Conservation (phyloP, 2,329 filamentous ascomycete species). For the Epichloe hybrida region DNA sequence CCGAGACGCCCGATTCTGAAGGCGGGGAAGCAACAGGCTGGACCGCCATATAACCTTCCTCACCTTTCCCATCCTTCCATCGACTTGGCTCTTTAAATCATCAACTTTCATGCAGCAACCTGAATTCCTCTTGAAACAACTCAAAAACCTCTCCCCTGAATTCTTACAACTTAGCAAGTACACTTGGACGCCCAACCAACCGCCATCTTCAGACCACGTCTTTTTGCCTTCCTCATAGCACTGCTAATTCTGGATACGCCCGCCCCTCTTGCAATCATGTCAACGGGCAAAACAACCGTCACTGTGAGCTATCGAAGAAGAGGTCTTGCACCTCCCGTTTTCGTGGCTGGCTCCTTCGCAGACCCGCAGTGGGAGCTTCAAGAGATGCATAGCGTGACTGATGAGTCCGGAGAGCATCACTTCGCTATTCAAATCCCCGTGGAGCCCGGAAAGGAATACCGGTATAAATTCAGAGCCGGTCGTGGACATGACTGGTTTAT, state of each 20-base stretch:
- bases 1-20: background rate
- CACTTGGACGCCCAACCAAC: no score
- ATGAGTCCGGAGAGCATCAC: constrained; percentile 37
- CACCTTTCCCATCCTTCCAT: background rate
- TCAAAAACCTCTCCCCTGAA: no score
- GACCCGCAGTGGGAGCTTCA: constrained; percentile 51
- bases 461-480: constrained; percentile 64
- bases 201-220: no score
- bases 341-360: constrained; percentile 57
- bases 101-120: background rate
- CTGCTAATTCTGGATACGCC: background rate
- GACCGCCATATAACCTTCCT: background rate
- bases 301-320: constrained; percentile 48
- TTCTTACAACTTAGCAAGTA: no score
- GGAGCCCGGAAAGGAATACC: constrained; percentile 44
- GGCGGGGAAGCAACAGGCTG: background rate
- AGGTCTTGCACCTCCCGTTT: constrained; percentile 53
- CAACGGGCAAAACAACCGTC: constrained; percentile 24
- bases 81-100: no score
- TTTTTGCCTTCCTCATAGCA: background rate
- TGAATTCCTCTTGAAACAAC: background rate
- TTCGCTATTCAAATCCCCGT: constrained; percentile 45
- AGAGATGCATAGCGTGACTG: constrained; percentile 47
- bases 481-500: constrained; percentile 56
- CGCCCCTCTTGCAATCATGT: constrained; percentile 5